Base-by-base conservation (phyloP, 1,139 yeast species). In the Tardiomyces depauwii region DNA sequence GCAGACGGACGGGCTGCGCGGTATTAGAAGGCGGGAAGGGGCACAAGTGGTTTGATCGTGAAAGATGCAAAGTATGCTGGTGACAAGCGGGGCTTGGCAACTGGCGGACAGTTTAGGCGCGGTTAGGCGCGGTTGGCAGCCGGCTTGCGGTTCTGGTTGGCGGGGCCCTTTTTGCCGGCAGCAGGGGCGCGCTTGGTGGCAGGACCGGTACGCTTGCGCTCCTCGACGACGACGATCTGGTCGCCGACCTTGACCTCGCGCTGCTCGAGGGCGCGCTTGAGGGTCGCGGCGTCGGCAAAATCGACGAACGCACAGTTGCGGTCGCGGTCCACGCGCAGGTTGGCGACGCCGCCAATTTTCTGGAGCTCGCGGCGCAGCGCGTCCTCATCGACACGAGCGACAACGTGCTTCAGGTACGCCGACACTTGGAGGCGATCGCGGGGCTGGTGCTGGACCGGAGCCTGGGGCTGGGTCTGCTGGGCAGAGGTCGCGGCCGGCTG, bases 251-350 rank as follows among this genome's bases (percentile, higher is more conserved):
- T 49, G 45, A 63, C 51, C 32, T 57, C 59, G 36, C 62, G 62
- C 21, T 56, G 56, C 39, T 53, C 59, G 41, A 64, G 51, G 2
- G 69, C 69, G 21, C 58, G 53, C 49, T 57, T 57, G 39, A 64
- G 54, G 23, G 64, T 54, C 12, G 53, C 55, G 14, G 58, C 62
- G 49, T 63, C 67, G 40, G 58, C 51, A 47, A 60, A 66, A 47
- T 66, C 71, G n/a, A 66, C 69, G 52, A 64, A 65, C 11, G 67
- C 69, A 43, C 68, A 59, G 49, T 59, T 55, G 47, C 59, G 60
- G 23, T 49, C 48, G 45, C 64, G 56, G 44, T 61, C 62, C 41
- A 63, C 58, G 47, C 66, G 69, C 49, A 65, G 60, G 47, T 64
- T 66, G 41, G 63, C 59, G 46, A 66, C 51, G 10, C 51, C 51